Evolutionary conservation across 2,329 filamentous ascomycete species (phyloP).

Genomic region (Fusarium drepaniforme): DNA sequence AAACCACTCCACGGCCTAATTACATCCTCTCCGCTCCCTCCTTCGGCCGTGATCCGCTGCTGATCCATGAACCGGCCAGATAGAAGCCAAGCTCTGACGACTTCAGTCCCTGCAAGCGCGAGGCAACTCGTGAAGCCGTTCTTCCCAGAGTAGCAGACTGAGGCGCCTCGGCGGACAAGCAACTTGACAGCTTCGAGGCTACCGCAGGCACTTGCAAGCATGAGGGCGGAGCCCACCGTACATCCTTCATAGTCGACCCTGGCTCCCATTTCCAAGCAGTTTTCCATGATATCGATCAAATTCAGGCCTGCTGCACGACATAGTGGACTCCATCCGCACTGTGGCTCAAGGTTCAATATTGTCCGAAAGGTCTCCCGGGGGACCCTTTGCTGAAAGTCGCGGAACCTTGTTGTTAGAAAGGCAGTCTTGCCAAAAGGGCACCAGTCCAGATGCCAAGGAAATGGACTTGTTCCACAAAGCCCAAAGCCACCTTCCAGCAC

Average conservation of each 20-base stretch:
- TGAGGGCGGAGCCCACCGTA: slow-evolving; percentile 11
- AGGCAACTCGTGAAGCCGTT: not conserved
- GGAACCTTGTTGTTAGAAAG: not conserved
- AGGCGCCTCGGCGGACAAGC: not conserved
- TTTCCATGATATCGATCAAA: not conserved
- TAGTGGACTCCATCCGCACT: slow-evolving; percentile 21
- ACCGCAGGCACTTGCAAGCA: slow-evolving; percentile 22
- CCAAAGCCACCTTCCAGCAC: not conserved
- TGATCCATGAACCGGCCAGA: not conserved
- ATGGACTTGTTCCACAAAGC: not conserved
- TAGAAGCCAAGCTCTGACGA: not conserved
- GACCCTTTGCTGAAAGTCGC: not conserved
- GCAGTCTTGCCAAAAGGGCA: not conserved
- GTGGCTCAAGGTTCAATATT: slow-evolving; percentile 19
- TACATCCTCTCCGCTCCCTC: rapidly evolving
- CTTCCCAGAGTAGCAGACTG: not conserved
- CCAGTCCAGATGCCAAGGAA: slow-evolving; percentile 23
- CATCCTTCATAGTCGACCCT: slow-evolving; percentile 15
- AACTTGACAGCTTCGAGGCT: slow-evolving; percentile 3
- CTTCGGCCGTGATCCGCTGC: not conserved
- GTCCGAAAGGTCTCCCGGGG: not conserved
- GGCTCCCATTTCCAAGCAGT: slow-evolving; percentile 6
- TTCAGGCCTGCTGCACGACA: slow-evolving; percentile 1
- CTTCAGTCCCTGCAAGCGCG: not conserved
- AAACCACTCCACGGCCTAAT: not conserved